Conservation (phyloP, 1,139 yeast genomes). For the Taphrina wiesneri region DNA sequence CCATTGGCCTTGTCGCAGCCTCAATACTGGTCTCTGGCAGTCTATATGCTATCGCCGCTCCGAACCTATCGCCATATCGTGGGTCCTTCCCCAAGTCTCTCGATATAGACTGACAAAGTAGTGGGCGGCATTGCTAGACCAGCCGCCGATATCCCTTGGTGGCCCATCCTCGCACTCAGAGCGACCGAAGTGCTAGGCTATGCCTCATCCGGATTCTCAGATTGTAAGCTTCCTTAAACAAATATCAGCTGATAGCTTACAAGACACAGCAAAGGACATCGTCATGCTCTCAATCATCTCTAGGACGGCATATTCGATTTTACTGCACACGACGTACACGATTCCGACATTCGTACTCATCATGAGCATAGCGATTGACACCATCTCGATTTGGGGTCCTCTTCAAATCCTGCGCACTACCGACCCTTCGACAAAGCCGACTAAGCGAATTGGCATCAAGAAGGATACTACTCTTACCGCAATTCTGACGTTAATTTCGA, state of each 20-base stretch:
- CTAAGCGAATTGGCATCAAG: neutral
- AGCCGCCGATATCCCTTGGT: slow-evolving; percentile 7
- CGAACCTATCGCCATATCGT: slow-evolving; percentile 11
- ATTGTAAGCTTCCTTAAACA: neutral
- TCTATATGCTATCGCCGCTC: slow-evolving; percentile 2
- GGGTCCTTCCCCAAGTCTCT: neutral
- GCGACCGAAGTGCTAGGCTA: neutral
- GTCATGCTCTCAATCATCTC: slow-evolving; percentile 1
- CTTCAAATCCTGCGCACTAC: neutral
- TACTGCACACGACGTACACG: slow-evolving; percentile 14
- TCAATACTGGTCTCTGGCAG: slow-evolving; percentile 10
- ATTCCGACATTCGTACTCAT: slow-evolving; percentile 3
- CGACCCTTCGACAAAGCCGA: neutral
- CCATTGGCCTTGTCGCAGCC: neutral
- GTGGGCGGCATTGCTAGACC: slow-evolving; percentile 19
- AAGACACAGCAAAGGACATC: neutral
- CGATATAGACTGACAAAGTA: neutral
- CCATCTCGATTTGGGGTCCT: slow-evolving; percentile 10
- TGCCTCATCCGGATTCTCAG: slow-evolving; percentile 3
- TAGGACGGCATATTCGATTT: slow-evolving; percentile 4
- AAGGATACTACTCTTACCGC: slow-evolving; percentile 12
- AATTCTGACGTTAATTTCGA: slow-evolving; percentile 10
- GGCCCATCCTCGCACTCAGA: neutral
- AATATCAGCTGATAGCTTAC: neutral
- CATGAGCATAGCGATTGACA: slow-evolving; percentile 10